Conservation (phyloP, 2,329 filamentous ascomycete genomes). For the Monilinia polystroma region DNA sequence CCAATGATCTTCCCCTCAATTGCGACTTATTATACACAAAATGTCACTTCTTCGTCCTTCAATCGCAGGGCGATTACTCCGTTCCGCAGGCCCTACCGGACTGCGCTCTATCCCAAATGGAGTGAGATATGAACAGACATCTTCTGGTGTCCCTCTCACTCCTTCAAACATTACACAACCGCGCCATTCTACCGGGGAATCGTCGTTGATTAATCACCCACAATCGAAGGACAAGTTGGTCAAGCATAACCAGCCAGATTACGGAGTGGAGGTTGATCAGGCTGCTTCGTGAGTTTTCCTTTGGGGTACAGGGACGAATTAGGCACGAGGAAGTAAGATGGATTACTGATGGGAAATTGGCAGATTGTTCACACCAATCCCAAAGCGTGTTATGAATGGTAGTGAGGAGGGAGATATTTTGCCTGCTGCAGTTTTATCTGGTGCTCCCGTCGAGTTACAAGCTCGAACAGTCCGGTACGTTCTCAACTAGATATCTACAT, state of each 20-base stretch:
- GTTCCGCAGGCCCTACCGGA: constrained; percentile 45
- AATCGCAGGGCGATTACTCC: constrained; percentile 53
- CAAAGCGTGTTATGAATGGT: constrained; percentile 85
- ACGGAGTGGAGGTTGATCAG: constrained; percentile 77
- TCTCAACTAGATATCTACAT: not conserved
- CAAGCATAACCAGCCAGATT: constrained; percentile 67
- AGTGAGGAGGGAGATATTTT: constrained; percentile 75
- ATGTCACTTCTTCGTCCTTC: constrained; percentile 68
- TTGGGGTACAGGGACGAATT: constrained; percentile 31
- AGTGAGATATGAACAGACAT: constrained; percentile 55
- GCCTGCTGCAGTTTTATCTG: constrained; percentile 83
- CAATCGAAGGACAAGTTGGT: constrained; percentile 27
- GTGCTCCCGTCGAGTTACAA: constrained; percentile 90
- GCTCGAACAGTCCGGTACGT: constrained; percentile 86
- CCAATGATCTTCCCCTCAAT: constrained; percentile 17
- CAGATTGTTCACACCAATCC: constrained; percentile 88
- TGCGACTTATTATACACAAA: constrained; percentile 34
- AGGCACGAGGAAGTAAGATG: constrained; percentile 4
- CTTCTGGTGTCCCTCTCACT: constrained; percentile 42
- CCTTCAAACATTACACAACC: constrained; percentile 40
- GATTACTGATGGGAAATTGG: constrained; percentile 34
- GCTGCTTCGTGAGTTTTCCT: constrained; percentile 73
- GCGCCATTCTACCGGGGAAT: constrained; percentile 46
- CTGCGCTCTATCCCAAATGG: constrained; percentile 45
- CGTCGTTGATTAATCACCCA: constrained; percentile 26